Percentiles rank a stretch among this genome's conserved stretches.
phyloP scores from a whole-genome alignment of 225 moss, liverwort and hornwort species.

The Straminergon stramineum region DNA sequence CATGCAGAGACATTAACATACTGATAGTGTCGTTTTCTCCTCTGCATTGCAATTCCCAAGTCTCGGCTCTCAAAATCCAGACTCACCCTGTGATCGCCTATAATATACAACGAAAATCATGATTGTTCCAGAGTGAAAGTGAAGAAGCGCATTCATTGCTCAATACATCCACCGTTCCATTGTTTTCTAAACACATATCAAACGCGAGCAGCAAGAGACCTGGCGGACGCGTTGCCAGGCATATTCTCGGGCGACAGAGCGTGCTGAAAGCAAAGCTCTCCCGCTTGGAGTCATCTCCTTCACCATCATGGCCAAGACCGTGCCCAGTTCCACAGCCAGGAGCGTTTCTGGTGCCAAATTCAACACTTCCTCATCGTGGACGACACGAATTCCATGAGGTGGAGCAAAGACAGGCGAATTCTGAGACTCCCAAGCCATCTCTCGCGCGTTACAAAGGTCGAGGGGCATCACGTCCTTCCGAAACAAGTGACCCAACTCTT shows the following conservation, averaged over 20 bases:
- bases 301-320: slow-evolving; percentile 52
- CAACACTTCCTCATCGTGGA: slow-evolving; percentile 37
- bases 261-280: slow-evolving; percentile 58
- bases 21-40: neutral
- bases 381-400: slow-evolving; percentile 22
- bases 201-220: slow-evolving; percentile 14
- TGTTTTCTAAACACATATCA: neutral
- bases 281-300: slow-evolving; percentile 51
- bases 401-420: slow-evolving; percentile 1
- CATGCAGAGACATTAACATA: neutral
- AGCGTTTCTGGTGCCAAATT: neutral
- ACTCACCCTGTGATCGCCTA: neutral
- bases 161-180: neutral
- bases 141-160: neutral
- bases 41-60: neutral
- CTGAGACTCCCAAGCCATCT: slow-evolving; percentile 36
- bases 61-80: neutral
- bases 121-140: neutral
- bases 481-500: slow-evolving; percentile 52
- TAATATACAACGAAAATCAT: neutral
- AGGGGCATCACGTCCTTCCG: slow-evolving; percentile 70
- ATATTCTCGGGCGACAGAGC: slow-evolving; percentile 46
- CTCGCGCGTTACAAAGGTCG: slow-evolving; percentile 25
- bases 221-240: slow-evolving; percentile 82
- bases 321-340: slow-evolving; percentile 41